These are phyloP conservation scores for Platanus orientalis DNA, from an alignment of 164 flowering plant genomes.

Conservation along the genomic window DNA sequence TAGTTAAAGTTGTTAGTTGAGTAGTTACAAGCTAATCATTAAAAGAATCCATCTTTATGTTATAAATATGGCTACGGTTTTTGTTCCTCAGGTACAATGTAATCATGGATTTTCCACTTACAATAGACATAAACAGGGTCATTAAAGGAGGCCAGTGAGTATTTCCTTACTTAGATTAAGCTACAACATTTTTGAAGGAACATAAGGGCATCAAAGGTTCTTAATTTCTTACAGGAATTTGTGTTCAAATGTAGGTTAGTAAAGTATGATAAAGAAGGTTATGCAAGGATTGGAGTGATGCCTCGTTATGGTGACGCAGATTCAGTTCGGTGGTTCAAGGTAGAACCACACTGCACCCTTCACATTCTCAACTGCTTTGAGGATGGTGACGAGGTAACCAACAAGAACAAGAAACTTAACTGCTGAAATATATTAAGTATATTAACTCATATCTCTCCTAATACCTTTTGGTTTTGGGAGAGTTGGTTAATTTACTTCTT, in stretches of 20 bases:
- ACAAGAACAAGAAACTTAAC: no score
- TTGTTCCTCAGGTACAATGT: no score
- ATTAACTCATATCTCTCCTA: no score
- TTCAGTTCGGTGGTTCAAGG: slow-evolving; percentile 55
- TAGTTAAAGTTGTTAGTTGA: not conserved
- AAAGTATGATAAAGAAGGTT: slow-evolving; percentile 37
- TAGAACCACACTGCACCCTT: slow-evolving; percentile 41
- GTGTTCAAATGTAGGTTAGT: slow-evolving; percentile 34
- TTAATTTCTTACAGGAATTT: not conserved
- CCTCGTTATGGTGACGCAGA: slow-evolving; percentile 59
- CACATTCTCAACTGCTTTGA: slow-evolving; percentile 62
- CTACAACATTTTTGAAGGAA: not conserved
- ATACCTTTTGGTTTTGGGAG: no score
- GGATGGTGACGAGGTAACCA: slow-evolving; percentile 59
- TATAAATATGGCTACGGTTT: no score
- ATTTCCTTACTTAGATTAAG: not conserved
- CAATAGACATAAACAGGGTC: slow-evolving; percentile 40
- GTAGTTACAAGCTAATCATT: no score
- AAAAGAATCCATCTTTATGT: no score
- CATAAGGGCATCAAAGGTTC: not conserved
- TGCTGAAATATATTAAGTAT: no score
- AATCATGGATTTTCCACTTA: slow-evolving; percentile 51
- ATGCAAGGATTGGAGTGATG: slow-evolving; percentile 63
- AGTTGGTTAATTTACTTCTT: no score
- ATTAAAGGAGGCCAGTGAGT: slow-evolving; percentile 58